Evolutionary conservation across 2,329 filamentous ascomycete species (phyloP).

Genomic region (Scorias spongiosa): DNA sequence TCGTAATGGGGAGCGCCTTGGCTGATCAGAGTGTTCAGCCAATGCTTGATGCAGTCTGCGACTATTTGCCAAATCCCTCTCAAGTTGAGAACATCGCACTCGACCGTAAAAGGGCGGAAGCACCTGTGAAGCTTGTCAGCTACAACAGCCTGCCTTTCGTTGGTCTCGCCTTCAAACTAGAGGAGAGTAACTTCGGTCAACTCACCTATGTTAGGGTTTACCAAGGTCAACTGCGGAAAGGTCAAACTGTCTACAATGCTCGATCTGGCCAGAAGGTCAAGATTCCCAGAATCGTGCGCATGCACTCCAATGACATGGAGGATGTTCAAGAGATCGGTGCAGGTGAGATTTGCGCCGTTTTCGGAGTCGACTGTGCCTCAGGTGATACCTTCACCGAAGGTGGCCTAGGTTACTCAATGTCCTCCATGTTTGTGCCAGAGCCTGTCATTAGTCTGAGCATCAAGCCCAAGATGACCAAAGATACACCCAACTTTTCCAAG

Average conservation of each 20-base stretch:
- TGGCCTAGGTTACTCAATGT: slow-evolving; percentile 82
- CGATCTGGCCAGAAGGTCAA: slow-evolving; percentile 91
- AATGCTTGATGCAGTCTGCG: slow-evolving; percentile 91
- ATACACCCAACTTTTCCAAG: slow-evolving; percentile 90
- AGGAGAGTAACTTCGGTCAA: slow-evolving; percentile 97
- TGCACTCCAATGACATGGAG: slow-evolving; percentile 99
- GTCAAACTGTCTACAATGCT: slow-evolving; percentile 82
- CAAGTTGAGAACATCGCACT: slow-evolving; percentile 83
- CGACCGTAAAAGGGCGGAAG: slow-evolving; percentile 65
- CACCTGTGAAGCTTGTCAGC: slow-evolving; percentile 71
- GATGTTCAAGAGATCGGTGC: slow-evolving; percentile 85
- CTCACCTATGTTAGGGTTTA: slow-evolving; percentile 98
- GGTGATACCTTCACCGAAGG: slow-evolving; percentile 98
- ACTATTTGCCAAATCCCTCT: slow-evolving; percentile 83
- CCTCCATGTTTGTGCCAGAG: slow-evolving; percentile 95
- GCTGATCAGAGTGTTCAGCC: slow-evolving; percentile 92
- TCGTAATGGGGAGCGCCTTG: slow-evolving; percentile 90
- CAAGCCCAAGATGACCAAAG: slow-evolving; percentile 84
- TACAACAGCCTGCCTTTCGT: slow-evolving; percentile 92
- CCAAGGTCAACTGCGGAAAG: slow-evolving; percentile 80
- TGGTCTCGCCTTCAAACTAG: slow-evolving; percentile 92
- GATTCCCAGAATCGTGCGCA: slow-evolving; percentile 91
- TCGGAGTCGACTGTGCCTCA: slow-evolving; percentile 93
- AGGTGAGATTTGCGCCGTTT: slow-evolving; percentile 96
- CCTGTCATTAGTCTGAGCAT: slow-evolving; percentile 97